These are phyloP conservation scores for Trichoderma gracile DNA, from an alignment of 2,329 filamentous ascomycete genomes.

Conservation along the genomic window DNA sequence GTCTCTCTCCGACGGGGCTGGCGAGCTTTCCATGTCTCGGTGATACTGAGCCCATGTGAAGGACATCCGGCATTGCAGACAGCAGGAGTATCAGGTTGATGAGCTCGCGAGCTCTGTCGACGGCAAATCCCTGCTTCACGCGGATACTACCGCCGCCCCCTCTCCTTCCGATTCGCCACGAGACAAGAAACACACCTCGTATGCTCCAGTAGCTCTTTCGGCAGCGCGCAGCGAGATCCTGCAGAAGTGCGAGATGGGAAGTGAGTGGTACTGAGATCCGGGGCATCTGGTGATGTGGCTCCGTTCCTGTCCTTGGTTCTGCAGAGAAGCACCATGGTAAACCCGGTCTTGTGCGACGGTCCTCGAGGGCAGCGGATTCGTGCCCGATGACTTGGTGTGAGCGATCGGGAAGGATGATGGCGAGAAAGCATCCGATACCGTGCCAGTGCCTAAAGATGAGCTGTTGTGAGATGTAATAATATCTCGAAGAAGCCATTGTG, in stretches of 20 bases:
- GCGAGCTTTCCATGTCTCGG: conserved; percentile 16
- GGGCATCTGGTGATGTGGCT: neutral
- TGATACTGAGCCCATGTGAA: conserved; percentile 1
- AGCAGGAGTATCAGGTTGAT: conserved; percentile 2
- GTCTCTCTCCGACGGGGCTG: conserved; percentile 5
- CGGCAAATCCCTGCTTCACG: neutral
- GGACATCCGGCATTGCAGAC: neutral
- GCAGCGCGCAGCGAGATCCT: conserved; percentile 18
- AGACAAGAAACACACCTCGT: neutral
- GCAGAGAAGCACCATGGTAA: conserved; percentile 6
- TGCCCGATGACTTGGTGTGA: conserved; percentile 1
- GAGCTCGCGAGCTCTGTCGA: neutral
- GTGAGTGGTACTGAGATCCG: conserved; percentile 14
- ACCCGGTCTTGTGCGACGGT: conserved; percentile 10
- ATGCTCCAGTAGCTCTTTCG: neutral
- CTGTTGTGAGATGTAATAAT: too few species aligned
- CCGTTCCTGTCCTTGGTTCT: neutral
- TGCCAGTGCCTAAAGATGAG: neutral
- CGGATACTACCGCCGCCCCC: neutral
- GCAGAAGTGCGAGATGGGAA: conserved; percentile 2
- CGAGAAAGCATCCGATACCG: neutral
- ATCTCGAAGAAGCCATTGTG: neutral
- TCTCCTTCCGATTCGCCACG: neutral
- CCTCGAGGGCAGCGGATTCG: conserved; percentile 10
- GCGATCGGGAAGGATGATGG: neutral